Evolutionary conservation across 257 asterid genomes (phyloP), one percentile per base, ranked within the genome.

Genomic region (Osmanthus fragrans): DNA sequence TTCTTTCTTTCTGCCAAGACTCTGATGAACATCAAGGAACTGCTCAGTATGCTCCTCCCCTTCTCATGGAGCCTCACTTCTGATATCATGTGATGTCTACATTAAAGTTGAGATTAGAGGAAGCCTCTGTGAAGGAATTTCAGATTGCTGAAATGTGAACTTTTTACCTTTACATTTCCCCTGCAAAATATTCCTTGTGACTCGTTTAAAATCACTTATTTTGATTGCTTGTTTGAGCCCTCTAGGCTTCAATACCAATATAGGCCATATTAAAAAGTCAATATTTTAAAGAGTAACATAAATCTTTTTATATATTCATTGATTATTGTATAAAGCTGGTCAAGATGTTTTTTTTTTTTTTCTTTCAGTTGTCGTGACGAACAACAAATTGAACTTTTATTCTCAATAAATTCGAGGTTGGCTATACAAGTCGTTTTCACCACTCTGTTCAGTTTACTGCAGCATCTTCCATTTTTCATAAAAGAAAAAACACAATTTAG

Each of bases 11-110:
- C 80, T 96, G 99, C 83, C 97, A 96, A 83, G 99, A 96, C 80
- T 89, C 99, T 0, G 98, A 96, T n/a, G 96, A 96, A 77, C 98
- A 96, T 87, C 97, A 96, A 77, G 99, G 99, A 56, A 93, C 91
- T 3, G 97, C 99, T 18, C 96, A 87, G 56, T 96, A 89, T 56
- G 99, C 98, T 69, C 99, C 99, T 67, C 97, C 96, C 0, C 87
- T 96, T 85, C 94, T 96, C 25, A 86, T 96, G 5, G 88, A 89
- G 66, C 66, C 64, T 72, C 47, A 32, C 21, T 29, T 72, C 69
- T 49, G 54, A 34, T 36, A 68, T 21, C 64, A 33, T 34, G 54
- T 77, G 32, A 70, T 51, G 71, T 68, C 16, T 70, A 75, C 71
- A 71, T 75, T 70, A 70, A 79, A 71, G 58, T 70, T 64, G 51